Evolutionary conservation across 2,329 filamentous ascomycete species (phyloP).

Genomic region (Akanthomyces uredinophilus): DNA sequence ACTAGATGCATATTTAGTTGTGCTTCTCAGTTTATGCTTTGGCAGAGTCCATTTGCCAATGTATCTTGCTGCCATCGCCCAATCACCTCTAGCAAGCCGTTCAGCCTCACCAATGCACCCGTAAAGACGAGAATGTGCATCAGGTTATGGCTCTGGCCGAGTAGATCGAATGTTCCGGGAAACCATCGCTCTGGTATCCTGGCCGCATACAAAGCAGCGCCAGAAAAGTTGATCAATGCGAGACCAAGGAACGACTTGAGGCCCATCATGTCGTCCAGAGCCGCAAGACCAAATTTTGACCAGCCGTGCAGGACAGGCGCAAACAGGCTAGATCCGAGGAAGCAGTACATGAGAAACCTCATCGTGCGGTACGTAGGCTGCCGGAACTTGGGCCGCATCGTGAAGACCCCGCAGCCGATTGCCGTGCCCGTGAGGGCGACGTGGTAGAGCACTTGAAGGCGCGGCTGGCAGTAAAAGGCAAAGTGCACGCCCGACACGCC

Average conservation of each 20-base stretch:
- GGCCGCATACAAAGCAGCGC: slow-evolving; percentile 23
- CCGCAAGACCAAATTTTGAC: slow-evolving; percentile 16
- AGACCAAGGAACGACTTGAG: slow-evolving; percentile 25
- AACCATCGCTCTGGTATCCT: slow-evolving; percentile 27
- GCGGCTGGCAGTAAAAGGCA: slow-evolving; percentile 22
- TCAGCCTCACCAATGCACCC: slow-evolving; percentile 20
- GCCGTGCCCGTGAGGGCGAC: slow-evolving; percentile 21
- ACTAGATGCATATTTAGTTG: too few relatives aligned
- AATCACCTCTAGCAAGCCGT: slow-evolving; percentile 14
- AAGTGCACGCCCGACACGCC: slow-evolving; percentile 24
- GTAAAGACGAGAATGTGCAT: slow-evolving; percentile 23
- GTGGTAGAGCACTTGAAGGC: slow-evolving; percentile 19
- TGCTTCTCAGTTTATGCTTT: neutral
- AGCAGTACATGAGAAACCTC: slow-evolving; percentile 22
- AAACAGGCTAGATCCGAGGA: slow-evolving; percentile 23
- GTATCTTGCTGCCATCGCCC: slow-evolving; percentile 13
- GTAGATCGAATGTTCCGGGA: slow-evolving; percentile 22
- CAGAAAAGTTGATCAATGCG: slow-evolving; percentile 24
- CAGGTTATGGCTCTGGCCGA: slow-evolving; percentile 25
- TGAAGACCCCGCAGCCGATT: slow-evolving; percentile 22
- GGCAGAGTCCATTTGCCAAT: neutral
- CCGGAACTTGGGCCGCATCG: slow-evolving; percentile 23
- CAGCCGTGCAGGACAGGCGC: slow-evolving; percentile 22
- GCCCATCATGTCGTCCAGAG: slow-evolving; percentile 21
- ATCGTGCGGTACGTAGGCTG: slow-evolving; percentile 22